Evolutionary conservation across 2,329 filamentous ascomycete genomes (phyloP).

Genomic region (Aspergillus sp.): DNA sequence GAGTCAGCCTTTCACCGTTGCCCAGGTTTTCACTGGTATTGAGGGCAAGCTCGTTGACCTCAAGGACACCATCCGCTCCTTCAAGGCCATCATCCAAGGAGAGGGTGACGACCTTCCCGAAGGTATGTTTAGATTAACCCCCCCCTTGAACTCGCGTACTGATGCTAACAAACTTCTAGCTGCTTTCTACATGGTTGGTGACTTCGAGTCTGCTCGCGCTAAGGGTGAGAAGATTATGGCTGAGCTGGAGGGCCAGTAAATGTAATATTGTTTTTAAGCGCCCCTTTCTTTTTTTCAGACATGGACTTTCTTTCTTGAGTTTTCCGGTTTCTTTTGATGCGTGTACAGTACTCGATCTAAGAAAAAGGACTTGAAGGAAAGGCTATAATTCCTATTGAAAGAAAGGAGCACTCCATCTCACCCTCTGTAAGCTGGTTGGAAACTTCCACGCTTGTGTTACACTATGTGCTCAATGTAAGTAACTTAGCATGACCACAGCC

Average conservation of each 20-base stretch:
- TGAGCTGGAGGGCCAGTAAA: constrained; percentile 67
- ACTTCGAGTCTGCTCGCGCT: constrained; percentile 83
- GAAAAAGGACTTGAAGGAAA: constrained; percentile 25
- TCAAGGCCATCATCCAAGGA: constrained; percentile 94
- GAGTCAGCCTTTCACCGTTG: constrained; percentile 95
- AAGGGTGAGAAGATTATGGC: constrained; percentile 99
- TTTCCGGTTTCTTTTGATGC: constrained; percentile 33
- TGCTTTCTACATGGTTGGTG: constrained; percentile 97
- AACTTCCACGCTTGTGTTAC: constrained; percentile 29
- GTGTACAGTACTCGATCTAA: constrained; percentile 39
- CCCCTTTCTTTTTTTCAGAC: constrained; percentile 26
- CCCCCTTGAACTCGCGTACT: neutral
- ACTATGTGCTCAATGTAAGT: constrained; percentile 37
- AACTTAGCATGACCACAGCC: constrained; percentile 34
- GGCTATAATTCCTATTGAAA: constrained; percentile 5
- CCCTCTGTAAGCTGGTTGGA: constrained; percentile 22
- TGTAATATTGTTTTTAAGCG: constrained; percentile 39
- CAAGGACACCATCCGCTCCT: constrained; percentile 95
- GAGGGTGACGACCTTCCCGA: constrained; percentile 96
- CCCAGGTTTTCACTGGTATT: constrained; percentile 69
- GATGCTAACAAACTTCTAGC: constrained; percentile 32
- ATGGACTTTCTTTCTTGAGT: constrained; percentile 28
- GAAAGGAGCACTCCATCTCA: constrained; percentile 12
- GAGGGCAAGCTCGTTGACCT: constrained; percentile 96
- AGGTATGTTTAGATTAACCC: constrained; percentile 50